These are phyloP conservation scores for Phytophthora podocarpi DNA, from an alignment of 352 stramenopile genomes.

Conservation along the genomic window DNA sequence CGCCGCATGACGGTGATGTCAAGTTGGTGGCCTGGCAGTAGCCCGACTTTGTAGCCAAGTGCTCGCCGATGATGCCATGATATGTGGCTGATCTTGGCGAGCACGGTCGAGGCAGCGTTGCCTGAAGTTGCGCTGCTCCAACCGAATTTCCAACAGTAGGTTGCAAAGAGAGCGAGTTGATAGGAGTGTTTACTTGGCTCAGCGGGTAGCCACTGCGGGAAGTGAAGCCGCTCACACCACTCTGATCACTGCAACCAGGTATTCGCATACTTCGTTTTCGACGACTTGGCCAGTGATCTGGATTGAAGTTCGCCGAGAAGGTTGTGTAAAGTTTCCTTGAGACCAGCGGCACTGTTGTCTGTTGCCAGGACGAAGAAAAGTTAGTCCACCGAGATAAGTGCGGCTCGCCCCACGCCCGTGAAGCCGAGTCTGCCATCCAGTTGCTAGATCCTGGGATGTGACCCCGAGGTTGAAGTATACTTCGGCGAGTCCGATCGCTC, in stretches of 20 bases:
- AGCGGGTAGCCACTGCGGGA: slow-evolving; percentile 11
- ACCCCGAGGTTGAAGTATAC: slow-evolving; percentile 11
- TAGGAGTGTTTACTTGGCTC: slow-evolving; percentile 2
- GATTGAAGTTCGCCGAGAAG: slow-evolving; percentile 15
- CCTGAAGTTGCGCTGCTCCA: not conserved
- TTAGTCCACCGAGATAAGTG: not conserved
- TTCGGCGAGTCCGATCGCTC: slow-evolving; percentile 21
- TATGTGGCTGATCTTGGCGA: too few species aligned
- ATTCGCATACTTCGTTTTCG: not conserved
- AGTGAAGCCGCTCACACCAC: not conserved
- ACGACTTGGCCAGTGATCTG: slow-evolving; percentile 16
- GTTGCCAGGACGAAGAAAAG: not conserved
- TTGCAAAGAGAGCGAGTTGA: slow-evolving; percentile 3
- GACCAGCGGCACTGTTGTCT: not conserved
- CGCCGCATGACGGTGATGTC: slow-evolving; percentile 32
- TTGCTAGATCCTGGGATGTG: slow-evolving; percentile 19
- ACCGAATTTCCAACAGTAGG: slow-evolving; percentile 4
- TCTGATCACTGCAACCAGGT: slow-evolving; percentile 8
- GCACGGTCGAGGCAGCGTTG: slow-evolving; percentile 25
- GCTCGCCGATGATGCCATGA: slow-evolving; percentile 3
- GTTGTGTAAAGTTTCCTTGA: slow-evolving; percentile 16
- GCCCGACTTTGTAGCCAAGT: slow-evolving; percentile 14
- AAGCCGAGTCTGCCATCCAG: slow-evolving; percentile 30
- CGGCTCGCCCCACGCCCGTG: slow-evolving; percentile 17
- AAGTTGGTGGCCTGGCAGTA: slow-evolving; percentile 20